Evolutionary conservation across 2,329 filamentous ascomycete genomes (phyloP), one percentile per base, ranked within the genome.

Genomic region (Talaromyces islandicus): DNA sequence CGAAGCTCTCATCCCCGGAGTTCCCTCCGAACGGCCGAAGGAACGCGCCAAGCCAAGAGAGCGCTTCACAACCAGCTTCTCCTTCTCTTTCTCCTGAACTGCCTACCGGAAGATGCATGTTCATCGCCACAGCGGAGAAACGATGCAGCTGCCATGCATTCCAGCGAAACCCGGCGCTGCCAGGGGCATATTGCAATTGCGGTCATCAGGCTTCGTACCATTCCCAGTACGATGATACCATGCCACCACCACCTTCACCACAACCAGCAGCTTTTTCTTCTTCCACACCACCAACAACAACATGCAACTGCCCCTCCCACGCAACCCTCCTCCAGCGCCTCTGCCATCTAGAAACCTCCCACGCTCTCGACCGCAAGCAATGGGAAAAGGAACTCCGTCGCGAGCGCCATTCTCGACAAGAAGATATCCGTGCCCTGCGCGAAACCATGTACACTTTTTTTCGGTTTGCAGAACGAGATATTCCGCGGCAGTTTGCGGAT

Each of bases 241-340:
- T 27, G 48, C 48, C 48, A n/a, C n/a, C 71, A 67, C 55, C 80
- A 78, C 63, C 76, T 76, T 21, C 80, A 77, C 64, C 77, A 77
- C 14, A 77, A 80, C 66, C 77, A 78, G 66, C 77, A 77, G 64
- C 73, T 54, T 25, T 54, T 12, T 32, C 25, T 27, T 3, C 25
- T 27, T 27, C 25, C 6, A 6, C 25, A 27, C 25, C 56, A n/a
- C n/a, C 24, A n/a, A 24, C 58, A 56, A 32, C 60, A 48, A 27
- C 58, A 58, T 57, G 54, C 38, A 56, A 60, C 53, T 19, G 19
- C 14, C 35, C 43, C n/a, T 46, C 64, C 56, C 43, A 60, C 41
- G 29, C 50, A 59, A 56, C 59, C 32, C 56, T 70, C 27, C 27
- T 64, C 30, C 69, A 71, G 21, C 65, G 64, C 46, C 58, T 69